A percentile compares a stretch with the other conserved stretches of the same genome.
Conservation (phyloP, 2,329 filamentous ascomycete genomes). For the Epichloe hybrida region DNA sequence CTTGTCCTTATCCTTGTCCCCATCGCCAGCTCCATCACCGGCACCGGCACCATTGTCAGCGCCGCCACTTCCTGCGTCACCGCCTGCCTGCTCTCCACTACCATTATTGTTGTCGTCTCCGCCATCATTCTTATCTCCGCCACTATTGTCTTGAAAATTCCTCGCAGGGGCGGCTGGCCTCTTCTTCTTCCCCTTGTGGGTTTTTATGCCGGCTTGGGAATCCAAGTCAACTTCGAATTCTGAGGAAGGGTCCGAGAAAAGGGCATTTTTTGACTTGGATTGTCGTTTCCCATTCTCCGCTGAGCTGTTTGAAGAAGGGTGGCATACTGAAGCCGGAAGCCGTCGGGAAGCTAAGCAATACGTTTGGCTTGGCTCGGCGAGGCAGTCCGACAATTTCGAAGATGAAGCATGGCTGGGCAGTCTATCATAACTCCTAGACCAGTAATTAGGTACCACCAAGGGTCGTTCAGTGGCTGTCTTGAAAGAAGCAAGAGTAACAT, state of each 20-base stretch:
- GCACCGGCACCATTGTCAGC: slow-evolving; percentile 1
- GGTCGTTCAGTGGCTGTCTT: neutral
- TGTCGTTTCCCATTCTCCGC: neutral
- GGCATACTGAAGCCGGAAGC: neutral
- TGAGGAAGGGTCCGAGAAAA: slow-evolving; percentile 9
- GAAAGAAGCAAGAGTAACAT: neutral
- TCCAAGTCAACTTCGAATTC: slow-evolving; percentile 13
- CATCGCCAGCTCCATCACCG: slow-evolving; percentile 1
- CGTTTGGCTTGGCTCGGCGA: slow-evolving; percentile 1
- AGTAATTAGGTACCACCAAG: slow-evolving; percentile 1
- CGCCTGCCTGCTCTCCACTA: slow-evolving; percentile 4
- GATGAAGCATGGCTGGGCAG: neutral
- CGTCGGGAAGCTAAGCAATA: slow-evolving; percentile 5
- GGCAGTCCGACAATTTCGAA: neutral
- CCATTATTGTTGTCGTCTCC: slow-evolving; percentile 5
- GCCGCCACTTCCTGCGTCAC: neutral
- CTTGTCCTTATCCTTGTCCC: slow-evolving; percentile 14
- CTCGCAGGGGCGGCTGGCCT: slow-evolving; percentile 7
- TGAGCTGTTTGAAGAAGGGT: neutral
- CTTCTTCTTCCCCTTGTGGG: slow-evolving; percentile 10
- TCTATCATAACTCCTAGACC: neutral
- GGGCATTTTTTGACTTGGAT: slow-evolving; percentile 2
- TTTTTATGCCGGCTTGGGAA: slow-evolving; percentile 8
- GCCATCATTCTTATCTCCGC: slow-evolving; percentile 1
- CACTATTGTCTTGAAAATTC: slow-evolving; percentile 5